Evolutionary conservation across 192 early-diverging fungal genomes (phyloP).

Genomic region (Backusella macrospora): DNA sequence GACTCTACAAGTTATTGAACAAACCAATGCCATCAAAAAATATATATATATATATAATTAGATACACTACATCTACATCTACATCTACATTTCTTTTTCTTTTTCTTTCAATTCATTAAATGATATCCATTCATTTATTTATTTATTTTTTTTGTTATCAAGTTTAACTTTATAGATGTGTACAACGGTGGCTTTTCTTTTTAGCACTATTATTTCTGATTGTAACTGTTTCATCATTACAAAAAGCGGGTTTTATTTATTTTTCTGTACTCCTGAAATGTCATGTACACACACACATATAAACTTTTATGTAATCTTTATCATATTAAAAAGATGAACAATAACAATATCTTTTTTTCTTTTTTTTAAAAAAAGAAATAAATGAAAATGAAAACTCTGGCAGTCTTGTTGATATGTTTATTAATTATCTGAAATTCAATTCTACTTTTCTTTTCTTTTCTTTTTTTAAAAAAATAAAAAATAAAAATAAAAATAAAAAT

Average conservation of each 20-base stretch:
- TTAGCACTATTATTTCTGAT: neutral
- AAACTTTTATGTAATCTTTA: neutral
- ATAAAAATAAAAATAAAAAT: too few relatives aligned
- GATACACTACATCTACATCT: too few relatives aligned
- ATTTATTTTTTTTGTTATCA: too few relatives aligned
- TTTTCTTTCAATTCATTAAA: too few relatives aligned
- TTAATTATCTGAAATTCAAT: neutral
- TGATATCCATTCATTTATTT: too few relatives aligned
- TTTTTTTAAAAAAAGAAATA: neutral
- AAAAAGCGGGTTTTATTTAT: neutral
- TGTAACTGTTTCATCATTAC: slow-evolving; percentile 5
- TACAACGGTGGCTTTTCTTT: neutral
- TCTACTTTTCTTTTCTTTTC: neutral
- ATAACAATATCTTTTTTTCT: neutral
- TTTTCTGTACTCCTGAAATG: slow-evolving; percentile 2
- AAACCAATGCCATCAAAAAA: neutral
- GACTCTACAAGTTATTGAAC: neutral
- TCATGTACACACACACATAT: neutral
- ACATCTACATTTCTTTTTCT: too few relatives aligned
- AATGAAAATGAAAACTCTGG: neutral
- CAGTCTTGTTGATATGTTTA: too few relatives aligned
- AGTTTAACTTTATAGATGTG: neutral
- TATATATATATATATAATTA: too few relatives aligned
- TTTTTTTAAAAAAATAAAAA: too few relatives aligned
- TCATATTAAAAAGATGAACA: neutral